A percentile compares a stretch with the other conserved stretches of the same genome.
Conservation (phyloP, 1,284 basidiomycete species). For the Phellinidium pouzarii region DNA sequence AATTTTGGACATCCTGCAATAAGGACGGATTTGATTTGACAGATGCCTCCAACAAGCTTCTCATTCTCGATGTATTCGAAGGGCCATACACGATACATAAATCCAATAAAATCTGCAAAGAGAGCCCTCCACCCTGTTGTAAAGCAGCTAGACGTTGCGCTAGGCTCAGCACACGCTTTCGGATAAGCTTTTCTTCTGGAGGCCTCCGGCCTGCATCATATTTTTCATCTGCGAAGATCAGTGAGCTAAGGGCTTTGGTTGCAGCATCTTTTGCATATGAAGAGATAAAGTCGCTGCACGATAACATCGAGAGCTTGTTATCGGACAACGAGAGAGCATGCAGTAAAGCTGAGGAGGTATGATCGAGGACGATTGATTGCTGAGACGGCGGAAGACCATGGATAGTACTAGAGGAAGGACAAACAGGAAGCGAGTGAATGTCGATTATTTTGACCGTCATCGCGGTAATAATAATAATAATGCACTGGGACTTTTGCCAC, state of each 20-base stretch:
- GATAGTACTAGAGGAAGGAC: conserved; percentile 46
- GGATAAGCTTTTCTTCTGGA: conserved; percentile 39
- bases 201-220: conserved; percentile 21
- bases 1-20: conserved; percentile 30
- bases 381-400: conserved; percentile 49
- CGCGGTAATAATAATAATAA: no score
- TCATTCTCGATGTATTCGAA: conserved; percentile 38
- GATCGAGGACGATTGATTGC: conserved; percentile 39
- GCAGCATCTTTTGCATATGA: conserved; percentile 54
- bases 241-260: conserved; percentile 38
- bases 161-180: conserved; percentile 46
- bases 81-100: conserved; percentile 50
- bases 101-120: conserved; percentile 52
- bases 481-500: no score
- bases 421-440: conserved; percentile 33
- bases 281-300: conserved; percentile 44
- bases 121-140: conserved; percentile 31
- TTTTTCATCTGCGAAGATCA: conserved; percentile 46
- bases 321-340: conserved; percentile 42
- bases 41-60: conserved; percentile 37
- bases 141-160: conserved; percentile 43
- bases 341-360: conserved; percentile 40
- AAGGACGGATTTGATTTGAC: conserved; percentile 29
- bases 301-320: conserved; percentile 37
- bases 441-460: conserved; percentile 13